Conservation (phyloP, 164 flowering plant species). For the Macadamia integrifolia region DNA sequence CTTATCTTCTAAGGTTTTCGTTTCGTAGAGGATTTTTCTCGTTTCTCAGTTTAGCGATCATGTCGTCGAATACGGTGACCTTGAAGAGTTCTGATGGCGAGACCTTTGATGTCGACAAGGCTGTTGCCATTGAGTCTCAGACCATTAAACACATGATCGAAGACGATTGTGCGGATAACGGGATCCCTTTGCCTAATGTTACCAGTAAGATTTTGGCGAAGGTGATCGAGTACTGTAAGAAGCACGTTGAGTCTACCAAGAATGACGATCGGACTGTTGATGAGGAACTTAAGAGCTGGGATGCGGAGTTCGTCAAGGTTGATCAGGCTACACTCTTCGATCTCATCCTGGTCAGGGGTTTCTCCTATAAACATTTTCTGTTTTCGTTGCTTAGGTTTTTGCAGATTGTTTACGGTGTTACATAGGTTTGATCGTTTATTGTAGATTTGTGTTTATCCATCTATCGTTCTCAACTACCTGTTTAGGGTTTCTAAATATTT, state of each 20-base stretch:
- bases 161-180: constrained; percentile 60
- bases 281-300: constrained; percentile 53
- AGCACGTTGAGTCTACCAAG: constrained; percentile 51
- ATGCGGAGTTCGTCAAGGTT: constrained; percentile 54
- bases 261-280: constrained; percentile 21
- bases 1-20: no score
- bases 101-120: constrained; percentile 61
- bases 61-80: constrained; percentile 41
- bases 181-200: constrained; percentile 66
- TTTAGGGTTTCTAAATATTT: no score
- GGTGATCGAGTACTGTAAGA: constrained; percentile 79
- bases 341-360: constrained; percentile 41
- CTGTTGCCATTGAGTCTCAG: constrained; percentile 64
- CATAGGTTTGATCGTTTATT: no score
- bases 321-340: constrained; percentile 54
- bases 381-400: no score
- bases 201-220: constrained; percentile 67
- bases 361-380: not conserved
- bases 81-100: constrained; percentile 69
- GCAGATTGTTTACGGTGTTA: no score
- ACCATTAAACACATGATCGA: constrained; percentile 81
- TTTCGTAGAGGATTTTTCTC: no score
- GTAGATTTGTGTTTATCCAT: no score
- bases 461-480: no score
- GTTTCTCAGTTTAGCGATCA: not conserved